Base-by-base conservation (phyloP, 306 rosid genomes). In the Sesbania bispinosa region DNA sequence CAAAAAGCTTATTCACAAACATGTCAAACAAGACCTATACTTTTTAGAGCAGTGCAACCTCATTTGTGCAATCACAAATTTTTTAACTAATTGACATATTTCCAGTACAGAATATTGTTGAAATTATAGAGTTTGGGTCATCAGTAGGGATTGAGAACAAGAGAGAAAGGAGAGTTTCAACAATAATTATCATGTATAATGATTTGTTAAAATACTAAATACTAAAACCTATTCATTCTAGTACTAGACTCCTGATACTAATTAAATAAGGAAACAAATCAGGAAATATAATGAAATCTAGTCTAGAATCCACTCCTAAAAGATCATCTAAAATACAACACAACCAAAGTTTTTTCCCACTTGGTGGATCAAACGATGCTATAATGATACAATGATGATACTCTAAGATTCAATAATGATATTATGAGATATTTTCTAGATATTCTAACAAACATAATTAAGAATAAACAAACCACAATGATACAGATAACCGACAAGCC, bases 1-100 rank as follows among this genome's bases (percentile, higher is more conserved):
- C 24, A 53, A 63, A 80, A 47, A 36, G 4, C 10, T 18, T 38
- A 61, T 50, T 55, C 66, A 33, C 69, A 62, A 46, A 54, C 47
- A 7, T 46, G 32, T 9, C 4, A 47, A 78, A 20, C 59, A 47
- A 19, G 35, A 41, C 1, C 7, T 13, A 54, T 23, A 35, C 35
- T 26, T 62, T 52, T 51, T 18, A 39, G 27, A 61, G 77, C 38
- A 35, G 26, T 26, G 13, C 45, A 75, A 21, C 42, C 57, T 61
- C 4, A 3, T 63, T 23, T 23, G 54, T 42, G 18, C 68, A 47
- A 18, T 46, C 38, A 52, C 18, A 74, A 18, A 67, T 52, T 18
- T 54, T 53, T 27, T 16, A 75, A 75, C 42, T 35, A 36, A 36
- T 19, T 41, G 35, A 20, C 19, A 60, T 33, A 68, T 61, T 39